Percentiles rank a stretch among this genome's conserved stretches.
phyloP scores from a whole-genome alignment of 176 grass and related monocot genomes.

The Oryza glumipatula region DNA sequence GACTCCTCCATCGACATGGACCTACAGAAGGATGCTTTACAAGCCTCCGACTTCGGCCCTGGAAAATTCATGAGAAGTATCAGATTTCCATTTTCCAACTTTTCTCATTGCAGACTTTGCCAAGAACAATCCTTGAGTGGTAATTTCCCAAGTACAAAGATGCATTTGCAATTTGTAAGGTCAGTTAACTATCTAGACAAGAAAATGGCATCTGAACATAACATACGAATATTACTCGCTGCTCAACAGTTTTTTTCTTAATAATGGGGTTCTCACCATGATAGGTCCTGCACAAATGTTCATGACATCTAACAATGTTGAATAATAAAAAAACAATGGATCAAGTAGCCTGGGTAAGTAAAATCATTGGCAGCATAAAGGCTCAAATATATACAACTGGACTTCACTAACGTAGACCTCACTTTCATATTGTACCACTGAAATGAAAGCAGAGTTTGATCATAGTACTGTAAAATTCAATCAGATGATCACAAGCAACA shows the following conservation, averaged over 20 bases:
- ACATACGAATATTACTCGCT: neutral
- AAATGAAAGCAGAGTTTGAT: slow-evolving; percentile 25
- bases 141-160: slow-evolving; percentile 1
- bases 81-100: slow-evolving; percentile 26
- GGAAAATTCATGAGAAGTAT: slow-evolving; percentile 55
- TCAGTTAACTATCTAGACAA: slow-evolving; percentile 29
- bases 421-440: slow-evolving; percentile 17
- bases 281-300: neutral
- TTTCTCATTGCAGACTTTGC: slow-evolving; percentile 32
- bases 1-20: slow-evolving; percentile 51
- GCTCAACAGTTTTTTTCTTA: slow-evolving; percentile 9
- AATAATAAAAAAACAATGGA: neutral
- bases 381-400: neutral
- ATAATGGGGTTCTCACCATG: slow-evolving; percentile 1
- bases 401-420: slow-evolving; percentile 2
- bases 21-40: slow-evolving; percentile 60
- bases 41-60: slow-evolving; percentile 56
- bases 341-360: neutral
- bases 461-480: neutral
- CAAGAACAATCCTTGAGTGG: slow-evolving; percentile 29
- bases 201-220: slow-evolving; percentile 7
- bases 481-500: slow-evolving; percentile 16
- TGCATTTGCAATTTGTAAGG: neutral
- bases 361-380: slow-evolving; percentile 5
- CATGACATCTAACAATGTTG: neutral